Base-by-base conservation (phyloP, 495 filamentous ascomycete genomes). In the Aspergillus saccharolyticus region DNA sequence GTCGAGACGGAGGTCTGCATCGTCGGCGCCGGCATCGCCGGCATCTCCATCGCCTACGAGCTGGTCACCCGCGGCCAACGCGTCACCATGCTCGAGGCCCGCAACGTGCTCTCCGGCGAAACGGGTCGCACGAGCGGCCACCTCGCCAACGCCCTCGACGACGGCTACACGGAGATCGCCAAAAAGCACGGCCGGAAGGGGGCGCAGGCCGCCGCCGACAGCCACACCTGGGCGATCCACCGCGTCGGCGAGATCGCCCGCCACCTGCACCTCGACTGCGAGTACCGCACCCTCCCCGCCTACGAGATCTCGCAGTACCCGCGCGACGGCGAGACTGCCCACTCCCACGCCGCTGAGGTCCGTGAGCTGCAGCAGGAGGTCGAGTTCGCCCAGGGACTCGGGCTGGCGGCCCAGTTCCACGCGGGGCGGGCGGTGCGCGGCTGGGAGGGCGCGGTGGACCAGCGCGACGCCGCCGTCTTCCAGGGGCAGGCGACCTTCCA, bases 401-500 rank as follows among this genome's bases (percentile, higher is more conserved):
- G 78, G 1, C 66, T 83, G 7, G 55, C 71, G 50, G 73, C 64
- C 0, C 53, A 50, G 12, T 85, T 74, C 53, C 55, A 70, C 49
- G 70, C 76, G 17, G 64, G 58, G 3, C 64, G 62, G 22, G 56
- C 62, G 0, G 63, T 74, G 12, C 71, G 75, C 30, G 81, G 82
- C 43, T 78, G 76, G 74, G 69, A 71, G 42, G 80, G 80, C 46
- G 63, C 65, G 20, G 53, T 69, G 8, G 77, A 83, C 56, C 81
- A 82, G 54, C 76, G 80, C 12, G 79, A 74, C 50, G 75, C 73
- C 16, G 64, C 76, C 4, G 64, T 82, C 2, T 80, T 70, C 50
- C 45, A 54, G 5, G 69, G 70, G n/a, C 81, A 85, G 63, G 82
- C 79, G 0, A 78, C 81, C 2, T 84, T 83, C 64, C 81, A 84